Evolutionary conservation across 129 eudicot genomes (phyloP), one percentile per base, ranked within the genome.

Genomic region (Arctium minus): DNA sequence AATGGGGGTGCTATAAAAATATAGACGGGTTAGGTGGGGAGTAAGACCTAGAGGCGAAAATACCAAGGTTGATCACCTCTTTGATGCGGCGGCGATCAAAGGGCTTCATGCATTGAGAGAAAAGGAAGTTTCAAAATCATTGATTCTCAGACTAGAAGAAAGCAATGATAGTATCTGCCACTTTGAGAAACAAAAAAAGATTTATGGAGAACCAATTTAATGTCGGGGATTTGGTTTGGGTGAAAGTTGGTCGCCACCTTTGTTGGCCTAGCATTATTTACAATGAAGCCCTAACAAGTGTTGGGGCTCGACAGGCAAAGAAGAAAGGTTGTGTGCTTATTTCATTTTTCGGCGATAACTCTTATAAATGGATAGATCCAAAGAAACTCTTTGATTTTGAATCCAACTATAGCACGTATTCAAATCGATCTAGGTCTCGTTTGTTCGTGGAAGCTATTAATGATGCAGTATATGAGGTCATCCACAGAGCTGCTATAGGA

Each of bases 231-330:
- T 18, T 89, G 36, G 88, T 86, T 5, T 86, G 88, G 85, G 87
- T 79, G 13, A 86, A 82, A 74, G 42, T 82, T 13, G 22, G 75
- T 22, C 38, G 29, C 8, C 69, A 84, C 62, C 88, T 85, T 15
- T 89, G 88, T 88, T 89, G 90, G 87, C 88, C 90, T 0, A 79
- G 88, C 48, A 76, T 76, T 2, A 33, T 88, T 2, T 86, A 40
- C 31, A 30, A 80, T 70, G 89, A 88, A 78, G 68, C 75, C 36
- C 65, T 72, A 31, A 71, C 86, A 15, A 74, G 73, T 38, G 5
- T 70, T 9, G 8, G 53, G 3, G 76, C 68, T 73, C 38, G 18
- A 17, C 32, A 67, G 13, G 13, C 70, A 6, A 86, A 88, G 79
- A 64, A 27, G 17, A 60, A 85, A 72, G 83, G 86, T 30, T 37